A percentile compares a stretch with the other conserved stretches of the same genome.
Conservation (phyloP, 805 yeast species). For the Diddensiella santjacobensis region DNA sequence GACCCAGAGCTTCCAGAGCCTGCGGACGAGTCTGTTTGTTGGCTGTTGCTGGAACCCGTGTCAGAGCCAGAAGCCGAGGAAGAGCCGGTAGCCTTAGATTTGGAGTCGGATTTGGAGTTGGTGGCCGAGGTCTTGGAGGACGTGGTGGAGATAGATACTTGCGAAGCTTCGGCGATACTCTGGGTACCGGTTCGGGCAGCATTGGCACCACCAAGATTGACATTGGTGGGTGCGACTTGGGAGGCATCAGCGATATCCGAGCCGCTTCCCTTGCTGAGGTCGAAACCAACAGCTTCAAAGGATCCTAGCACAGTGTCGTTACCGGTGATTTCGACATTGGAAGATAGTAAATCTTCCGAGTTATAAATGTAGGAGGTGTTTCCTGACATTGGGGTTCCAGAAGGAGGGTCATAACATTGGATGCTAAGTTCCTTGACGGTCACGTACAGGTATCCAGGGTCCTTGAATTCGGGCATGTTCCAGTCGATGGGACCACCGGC, state of each 20-base stretch:
- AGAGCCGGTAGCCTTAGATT: not conserved
- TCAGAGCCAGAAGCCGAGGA: constrained; percentile 16
- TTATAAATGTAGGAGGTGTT: constrained; percentile 54
- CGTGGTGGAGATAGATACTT: constrained; percentile 12
- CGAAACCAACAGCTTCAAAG: constrained; percentile 61
- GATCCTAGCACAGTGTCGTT: constrained; percentile 57
- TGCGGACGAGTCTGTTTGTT: constrained; percentile 14
- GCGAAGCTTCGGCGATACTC: constrained; percentile 15
- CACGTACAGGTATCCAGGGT: constrained; percentile 77
- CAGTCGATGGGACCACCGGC: constrained; percentile 87
- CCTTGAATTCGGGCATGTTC: constrained; percentile 66
- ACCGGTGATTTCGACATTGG: constrained; percentile 57
- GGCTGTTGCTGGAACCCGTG: constrained; percentile 16
- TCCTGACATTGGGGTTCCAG: constrained; percentile 44
- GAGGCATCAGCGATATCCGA: constrained; percentile 16
- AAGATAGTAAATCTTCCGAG: constrained; percentile 40
- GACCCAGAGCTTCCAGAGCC: constrained; percentile 31
- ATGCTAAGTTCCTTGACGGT: constrained; percentile 56
- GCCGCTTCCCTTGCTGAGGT: constrained; percentile 33
- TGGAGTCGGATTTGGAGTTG: constrained; percentile 5
- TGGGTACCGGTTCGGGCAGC: constrained; percentile 4
- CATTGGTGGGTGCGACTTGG: constrained; percentile 11
- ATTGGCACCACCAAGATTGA: constrained; percentile 13
- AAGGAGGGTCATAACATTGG: constrained; percentile 71
- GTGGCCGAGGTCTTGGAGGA: constrained; percentile 13